Base-by-base conservation (phyloP, 2,329 filamentous ascomycete genomes). In the Colletotrichum melonis region DNA sequence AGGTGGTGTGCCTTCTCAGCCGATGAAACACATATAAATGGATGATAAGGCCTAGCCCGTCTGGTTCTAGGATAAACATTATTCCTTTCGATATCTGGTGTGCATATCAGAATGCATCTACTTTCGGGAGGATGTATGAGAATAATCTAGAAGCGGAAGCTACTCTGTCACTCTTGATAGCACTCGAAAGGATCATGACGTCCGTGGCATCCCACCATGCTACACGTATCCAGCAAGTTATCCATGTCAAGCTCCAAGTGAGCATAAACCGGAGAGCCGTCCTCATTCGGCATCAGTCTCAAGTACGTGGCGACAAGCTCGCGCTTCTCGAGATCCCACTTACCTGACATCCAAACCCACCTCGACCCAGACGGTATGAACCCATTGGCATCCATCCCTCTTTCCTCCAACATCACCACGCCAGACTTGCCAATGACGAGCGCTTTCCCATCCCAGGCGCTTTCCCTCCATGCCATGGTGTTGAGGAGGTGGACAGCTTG, bases 381-480 rank as follows among this genome's bases (percentile, higher is more conserved):
- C 16, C 74, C 76, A 12, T 72, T 54, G 0, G 26, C 72, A 22
- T 74, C 67, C 63, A 75, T 70, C 9, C 72, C 74, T 30, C 54
- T 49, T 66, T 77, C 76, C 49, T 77, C 76, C 32, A 77, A 63
- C 58, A 76, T 54, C 26, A 76, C 69, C 9, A 56, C 72, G 2
- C 75, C 76, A 4, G 74, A 55, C 63, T 75, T 74, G 22, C 69
- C 74, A 14, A 67, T 59, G 3, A 74, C 59, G 67, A 74, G 24
- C 19, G 67, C 72, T 19, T 71, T 63, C 14, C 69, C 74, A n/a
- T 74, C 76, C 67, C 70, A 70, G 19, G 73, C 68, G 30, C 62
- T 56, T 22, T 73, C 71, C 26, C 71, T 35, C 75, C 76, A 76
- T 38, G 76, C 70, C 35, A 77, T 38, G 6, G 52, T 60, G 1